Evolutionary conservation across 768 basidiomycete genomes (phyloP).

Genomic region (Boletus sensibilis): DNA sequence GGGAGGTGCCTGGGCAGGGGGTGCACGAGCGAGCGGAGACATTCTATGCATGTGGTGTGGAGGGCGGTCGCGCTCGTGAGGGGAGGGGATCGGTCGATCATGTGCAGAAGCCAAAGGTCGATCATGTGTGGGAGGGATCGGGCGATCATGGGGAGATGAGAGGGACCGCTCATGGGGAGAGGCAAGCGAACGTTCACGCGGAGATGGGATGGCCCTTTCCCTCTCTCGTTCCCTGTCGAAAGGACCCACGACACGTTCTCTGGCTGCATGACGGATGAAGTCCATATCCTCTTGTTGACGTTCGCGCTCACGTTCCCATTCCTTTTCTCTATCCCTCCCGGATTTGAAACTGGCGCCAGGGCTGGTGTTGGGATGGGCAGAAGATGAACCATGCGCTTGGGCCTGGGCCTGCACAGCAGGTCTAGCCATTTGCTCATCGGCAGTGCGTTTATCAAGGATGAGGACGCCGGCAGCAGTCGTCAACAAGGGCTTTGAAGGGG

Average conservation of each 20-base stretch:
- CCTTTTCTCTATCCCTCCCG: conserved; percentile 28
- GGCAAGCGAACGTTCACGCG: conserved; percentile 24
- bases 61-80: conserved; percentile 28
- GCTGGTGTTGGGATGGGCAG: conserved; percentile 24
- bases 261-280: conserved; percentile 22
- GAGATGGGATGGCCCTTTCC: conserved; percentile 22
- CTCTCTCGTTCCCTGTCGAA: conserved; percentile 31
- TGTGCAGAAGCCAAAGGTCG: conserved; percentile 22
- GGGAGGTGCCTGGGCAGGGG: conserved; percentile 19
- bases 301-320: conserved; percentile 32
- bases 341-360: conserved; percentile 21
- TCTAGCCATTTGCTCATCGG: conserved; percentile 30
- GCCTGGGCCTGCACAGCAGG: conserved; percentile 15
- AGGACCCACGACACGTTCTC: conserved; percentile 22
- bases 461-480: conserved; percentile 27
- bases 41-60: conserved; percentile 23
- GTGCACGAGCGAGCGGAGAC: conserved; percentile 24
- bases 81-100: conserved; percentile 22
- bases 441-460: conserved; percentile 33
- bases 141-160: conserved; percentile 24
- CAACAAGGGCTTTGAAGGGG: conserved; percentile 26
- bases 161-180: conserved; percentile 26
- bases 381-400: conserved; percentile 17
- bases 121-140: conserved; percentile 19
- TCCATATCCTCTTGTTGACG: conserved; percentile 32